A percentile compares a stretch with the other conserved stretches of the same genome.
Evolutionary conservation across 179 eudicot genomes (phyloP).

Genomic region (Silene noctiflora): DNA sequence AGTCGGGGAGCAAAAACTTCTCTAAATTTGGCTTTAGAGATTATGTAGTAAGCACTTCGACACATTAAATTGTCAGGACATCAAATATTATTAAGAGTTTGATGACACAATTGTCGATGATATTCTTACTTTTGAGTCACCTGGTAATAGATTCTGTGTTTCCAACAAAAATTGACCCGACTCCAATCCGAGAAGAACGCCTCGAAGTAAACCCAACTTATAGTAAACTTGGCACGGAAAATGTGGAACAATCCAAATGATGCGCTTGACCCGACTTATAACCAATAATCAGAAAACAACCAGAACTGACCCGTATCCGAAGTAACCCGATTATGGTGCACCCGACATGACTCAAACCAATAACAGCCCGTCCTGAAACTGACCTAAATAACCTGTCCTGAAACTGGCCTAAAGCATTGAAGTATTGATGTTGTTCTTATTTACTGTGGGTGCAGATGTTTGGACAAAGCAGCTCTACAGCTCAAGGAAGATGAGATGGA

Average conservation of each 20-base stretch:
- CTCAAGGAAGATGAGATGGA: conserved; percentile 57
- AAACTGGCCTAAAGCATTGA: background rate
- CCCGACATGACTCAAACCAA: background rate
- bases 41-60: background rate
- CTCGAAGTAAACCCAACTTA: background rate
- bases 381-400: background rate
- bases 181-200: background rate
- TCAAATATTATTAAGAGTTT: background rate
- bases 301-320: background rate
- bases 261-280: background rate
- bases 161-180: background rate
- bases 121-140: background rate
- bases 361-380: background rate
- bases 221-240: background rate
- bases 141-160: background rate
- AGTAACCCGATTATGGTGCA: background rate
- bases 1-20: background rate
- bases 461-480: conserved; percentile 87
- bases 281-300: background rate
- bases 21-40: background rate
- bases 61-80: background rate
- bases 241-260: too few relatives aligned
- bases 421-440: background rate
- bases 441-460: conserved; percentile 39
- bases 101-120: background rate